phyloP scores from a whole-genome alignment of 1,139 yeast species.

The Kluyveromyces sp. region DNA sequence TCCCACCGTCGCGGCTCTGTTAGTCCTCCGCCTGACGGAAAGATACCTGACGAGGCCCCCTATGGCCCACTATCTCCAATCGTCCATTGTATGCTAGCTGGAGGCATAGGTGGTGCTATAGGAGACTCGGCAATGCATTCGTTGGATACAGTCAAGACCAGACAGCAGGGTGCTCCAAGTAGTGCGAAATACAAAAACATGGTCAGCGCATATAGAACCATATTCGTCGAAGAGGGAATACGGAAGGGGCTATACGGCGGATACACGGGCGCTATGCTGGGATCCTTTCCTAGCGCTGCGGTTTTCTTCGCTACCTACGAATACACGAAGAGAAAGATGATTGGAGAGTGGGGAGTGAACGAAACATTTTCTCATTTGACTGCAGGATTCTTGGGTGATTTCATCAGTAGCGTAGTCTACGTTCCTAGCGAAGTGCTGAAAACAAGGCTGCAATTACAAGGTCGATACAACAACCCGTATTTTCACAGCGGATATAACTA shows the following conservation, averaged over 20 bases:
- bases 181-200: slow-evolving; percentile 58
- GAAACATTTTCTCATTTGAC: slow-evolving; percentile 74
- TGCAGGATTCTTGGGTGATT: slow-evolving; percentile 88
- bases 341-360: slow-evolving; percentile 56
- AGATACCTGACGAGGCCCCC: slow-evolving; percentile 12
- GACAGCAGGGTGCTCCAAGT: slow-evolving; percentile 88
- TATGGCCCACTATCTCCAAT: slow-evolving; percentile 35
- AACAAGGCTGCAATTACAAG: slow-evolving; percentile 88
- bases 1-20: slow-evolving; percentile 9
- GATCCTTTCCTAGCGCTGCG: slow-evolving; percentile 90
- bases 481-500: slow-evolving; percentile 86
- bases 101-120: slow-evolving; percentile 90
- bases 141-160: slow-evolving; percentile 88
- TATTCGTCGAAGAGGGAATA: slow-evolving; percentile 76
- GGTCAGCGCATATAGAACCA: slow-evolving; percentile 65
- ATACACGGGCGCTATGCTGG: slow-evolving; percentile 82
- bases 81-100: slow-evolving; percentile 70
- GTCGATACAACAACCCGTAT: slow-evolving; percentile 70
- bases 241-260: slow-evolving; percentile 86
- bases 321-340: slow-evolving; percentile 61
- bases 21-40: slow-evolving; percentile 5
- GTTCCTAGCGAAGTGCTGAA: slow-evolving; percentile 98
- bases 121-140: slow-evolving; percentile 96
- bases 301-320: slow-evolving; percentile 90
- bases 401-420: slow-evolving; percentile 82